Conservation (phyloP, 2,329 filamentous ascomycete genomes). For the Diaporthe citri region DNA sequence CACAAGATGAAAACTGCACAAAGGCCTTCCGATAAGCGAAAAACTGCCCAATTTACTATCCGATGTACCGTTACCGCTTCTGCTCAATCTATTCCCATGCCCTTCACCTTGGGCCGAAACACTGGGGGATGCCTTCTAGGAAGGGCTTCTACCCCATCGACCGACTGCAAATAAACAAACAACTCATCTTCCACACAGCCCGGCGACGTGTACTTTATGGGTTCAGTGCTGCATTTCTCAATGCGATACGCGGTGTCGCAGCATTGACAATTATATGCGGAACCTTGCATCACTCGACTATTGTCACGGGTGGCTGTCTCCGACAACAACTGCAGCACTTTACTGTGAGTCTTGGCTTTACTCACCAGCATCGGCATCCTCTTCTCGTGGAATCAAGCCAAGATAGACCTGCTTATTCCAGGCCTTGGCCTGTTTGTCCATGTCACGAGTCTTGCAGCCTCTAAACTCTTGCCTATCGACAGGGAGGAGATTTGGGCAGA, state of each 20-base stretch:
- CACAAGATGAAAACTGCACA: too few species aligned
- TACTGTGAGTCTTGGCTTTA: background rate
- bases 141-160: background rate
- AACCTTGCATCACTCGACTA: background rate
- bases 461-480: background rate
- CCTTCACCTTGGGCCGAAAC: too few species aligned
- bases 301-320: background rate
- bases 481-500: slow-evolving; percentile 2
- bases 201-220: background rate
- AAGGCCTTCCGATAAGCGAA: too few species aligned
- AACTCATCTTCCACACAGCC: background rate
- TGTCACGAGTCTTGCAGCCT: slow-evolving; percentile 9
- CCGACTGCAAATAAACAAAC: too few species aligned
- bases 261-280: background rate
- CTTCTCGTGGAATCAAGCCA: background rate
- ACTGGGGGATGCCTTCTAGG: too few species aligned
- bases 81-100: too few species aligned
- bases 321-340: background rate
- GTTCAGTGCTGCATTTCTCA: background rate
- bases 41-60: too few species aligned
- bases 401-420: slow-evolving; percentile 10
- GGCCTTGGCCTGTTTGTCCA: background rate
- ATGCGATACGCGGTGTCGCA: background rate
- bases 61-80: too few species aligned
- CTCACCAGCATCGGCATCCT: background rate